phyloP scores from a whole-genome alignment of 2,329 filamentous ascomycete species.

The Monilinia fructicola region DNA sequence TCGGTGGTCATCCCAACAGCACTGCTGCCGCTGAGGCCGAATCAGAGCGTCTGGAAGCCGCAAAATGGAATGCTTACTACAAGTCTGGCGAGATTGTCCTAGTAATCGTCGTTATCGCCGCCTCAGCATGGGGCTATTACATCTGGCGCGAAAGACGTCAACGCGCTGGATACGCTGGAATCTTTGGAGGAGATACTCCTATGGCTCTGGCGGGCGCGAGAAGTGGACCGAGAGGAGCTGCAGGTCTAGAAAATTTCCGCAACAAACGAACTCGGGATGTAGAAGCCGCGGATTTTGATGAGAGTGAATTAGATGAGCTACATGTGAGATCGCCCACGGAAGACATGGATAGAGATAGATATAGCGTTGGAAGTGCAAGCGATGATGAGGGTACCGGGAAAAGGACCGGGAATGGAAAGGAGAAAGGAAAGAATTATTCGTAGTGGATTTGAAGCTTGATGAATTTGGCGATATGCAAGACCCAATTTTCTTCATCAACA shows the following conservation, averaged over 20 bases:
- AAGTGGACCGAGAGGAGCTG: conserved; percentile 35
- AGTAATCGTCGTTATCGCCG: conserved; percentile 64
- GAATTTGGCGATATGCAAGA: neutral
- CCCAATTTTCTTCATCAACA: neutral
- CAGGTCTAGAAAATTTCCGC: conserved; percentile 50
- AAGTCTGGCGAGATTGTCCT: conserved; percentile 69
- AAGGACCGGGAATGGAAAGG: conserved; percentile 32
- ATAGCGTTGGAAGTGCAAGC: conserved; percentile 58
- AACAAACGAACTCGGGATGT: conserved; percentile 53
- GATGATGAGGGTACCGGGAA: conserved; percentile 48
- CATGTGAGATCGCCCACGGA: conserved; percentile 44
- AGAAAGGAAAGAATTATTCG: conserved; percentile 23
- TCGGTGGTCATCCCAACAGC: conserved; percentile 66
- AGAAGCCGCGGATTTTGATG: conserved; percentile 65
- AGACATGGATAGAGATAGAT: conserved; percentile 48
- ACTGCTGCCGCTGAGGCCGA: conserved; percentile 63
- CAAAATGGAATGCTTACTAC: conserved; percentile 70
- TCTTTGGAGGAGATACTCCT: conserved; percentile 38
- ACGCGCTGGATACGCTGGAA: conserved; percentile 53
- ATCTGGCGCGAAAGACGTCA: conserved; percentile 63
- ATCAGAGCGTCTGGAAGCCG: conserved; percentile 61
- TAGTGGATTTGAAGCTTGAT: conserved; percentile 18
- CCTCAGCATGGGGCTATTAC: conserved; percentile 61
- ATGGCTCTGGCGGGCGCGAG: conserved; percentile 37
- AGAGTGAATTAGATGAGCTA: conserved; percentile 63